Conservation (phyloP, 768 basidiomycete species). For the Rhizopogon vulgaris region DNA sequence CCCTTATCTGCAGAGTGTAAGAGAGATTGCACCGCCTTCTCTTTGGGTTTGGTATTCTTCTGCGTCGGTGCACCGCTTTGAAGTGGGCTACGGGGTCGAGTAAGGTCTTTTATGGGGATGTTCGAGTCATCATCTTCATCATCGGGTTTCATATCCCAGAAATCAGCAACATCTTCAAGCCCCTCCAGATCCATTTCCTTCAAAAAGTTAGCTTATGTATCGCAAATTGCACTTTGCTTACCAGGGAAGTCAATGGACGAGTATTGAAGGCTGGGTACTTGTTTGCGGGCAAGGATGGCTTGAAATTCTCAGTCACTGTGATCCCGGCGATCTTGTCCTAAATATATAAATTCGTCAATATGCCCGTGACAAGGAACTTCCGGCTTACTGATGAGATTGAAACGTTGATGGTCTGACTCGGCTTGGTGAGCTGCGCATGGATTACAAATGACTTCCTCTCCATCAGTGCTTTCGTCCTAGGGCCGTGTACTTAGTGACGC, state of each 20-base stretch:
- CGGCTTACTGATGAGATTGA: conserved; percentile 54
- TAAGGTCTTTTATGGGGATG: conserved; percentile 29
- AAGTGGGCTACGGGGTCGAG: conserved; percentile 15
- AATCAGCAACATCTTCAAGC: conserved; percentile 62
- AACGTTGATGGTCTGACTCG: conserved; percentile 64
- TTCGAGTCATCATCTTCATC: conserved; percentile 17
- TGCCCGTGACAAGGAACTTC: conserved; percentile 1
- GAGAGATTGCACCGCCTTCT: not conserved
- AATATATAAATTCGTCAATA: conserved; percentile 9
- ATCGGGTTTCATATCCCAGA: conserved; percentile 48
- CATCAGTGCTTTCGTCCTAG: conserved; percentile 63
- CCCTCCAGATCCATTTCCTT: conserved; percentile 65
- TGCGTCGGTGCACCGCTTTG: not conserved
- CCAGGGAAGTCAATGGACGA: conserved; percentile 57
- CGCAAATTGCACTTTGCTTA: conserved; percentile 20
- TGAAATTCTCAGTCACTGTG: conserved; percentile 44
- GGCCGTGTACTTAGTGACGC: not conserved
- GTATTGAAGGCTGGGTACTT: conserved; percentile 69
- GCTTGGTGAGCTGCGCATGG: conserved; percentile 55
- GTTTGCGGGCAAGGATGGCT: conserved; percentile 45
- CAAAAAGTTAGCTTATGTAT: conserved; percentile 2
- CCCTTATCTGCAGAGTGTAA: not conserved
- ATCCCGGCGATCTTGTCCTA: conserved; percentile 77
- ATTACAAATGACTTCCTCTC: conserved; percentile 57
- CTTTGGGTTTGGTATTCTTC: not conserved